phyloP scores from a whole-genome alignment of 1,139 yeast genomes.

The Zygoascus meyerae region DNA sequence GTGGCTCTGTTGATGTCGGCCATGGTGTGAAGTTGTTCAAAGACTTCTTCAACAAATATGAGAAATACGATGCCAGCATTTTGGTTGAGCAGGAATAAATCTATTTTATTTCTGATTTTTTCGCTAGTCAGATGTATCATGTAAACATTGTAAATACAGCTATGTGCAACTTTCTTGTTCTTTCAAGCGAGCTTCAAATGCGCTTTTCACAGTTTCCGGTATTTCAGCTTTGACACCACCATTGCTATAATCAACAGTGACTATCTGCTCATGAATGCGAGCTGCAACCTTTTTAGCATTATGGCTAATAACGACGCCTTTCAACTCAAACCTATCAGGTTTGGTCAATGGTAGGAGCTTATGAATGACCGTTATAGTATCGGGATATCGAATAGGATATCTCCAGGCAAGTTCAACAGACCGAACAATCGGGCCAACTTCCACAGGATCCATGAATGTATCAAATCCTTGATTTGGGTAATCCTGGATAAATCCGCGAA shows the following conservation, averaged over 20 bases:
- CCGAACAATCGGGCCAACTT: slow-evolving; percentile 33
- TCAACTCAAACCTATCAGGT: slow-evolving; percentile 28
- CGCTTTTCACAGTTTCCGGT: slow-evolving; percentile 23
- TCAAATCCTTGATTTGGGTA: slow-evolving; percentile 20
- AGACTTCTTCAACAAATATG: slow-evolving; percentile 46
- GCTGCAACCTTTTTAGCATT: slow-evolving; percentile 33
- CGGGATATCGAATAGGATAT: slow-evolving; percentile 32
- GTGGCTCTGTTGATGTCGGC: slow-evolving; percentile 71
- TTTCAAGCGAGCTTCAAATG: slow-evolving; percentile 13
- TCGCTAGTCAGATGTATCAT: background rate
- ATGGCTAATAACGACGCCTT: slow-evolving; percentile 36
- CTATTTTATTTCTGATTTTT: background rate
- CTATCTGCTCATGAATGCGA: slow-evolving; percentile 30
- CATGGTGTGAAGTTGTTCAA: slow-evolving; percentile 56
- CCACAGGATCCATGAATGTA: slow-evolving; percentile 24
- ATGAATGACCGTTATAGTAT: slow-evolving; percentile 31
- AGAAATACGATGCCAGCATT: slow-evolving; percentile 23
- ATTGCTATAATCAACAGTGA: slow-evolving; percentile 31
- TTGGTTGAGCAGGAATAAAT: slow-evolving; percentile 19
- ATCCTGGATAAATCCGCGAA: slow-evolving; percentile 15
- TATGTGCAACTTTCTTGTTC: slow-evolving; percentile 8
- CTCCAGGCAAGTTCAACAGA: slow-evolving; percentile 33
- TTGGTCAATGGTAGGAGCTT: slow-evolving; percentile 26
- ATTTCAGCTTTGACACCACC: slow-evolving; percentile 32
- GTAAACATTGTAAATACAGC: background rate